Conservation (phyloP, 805 yeast genomes). For the Sungouiella blattae region DNA sequence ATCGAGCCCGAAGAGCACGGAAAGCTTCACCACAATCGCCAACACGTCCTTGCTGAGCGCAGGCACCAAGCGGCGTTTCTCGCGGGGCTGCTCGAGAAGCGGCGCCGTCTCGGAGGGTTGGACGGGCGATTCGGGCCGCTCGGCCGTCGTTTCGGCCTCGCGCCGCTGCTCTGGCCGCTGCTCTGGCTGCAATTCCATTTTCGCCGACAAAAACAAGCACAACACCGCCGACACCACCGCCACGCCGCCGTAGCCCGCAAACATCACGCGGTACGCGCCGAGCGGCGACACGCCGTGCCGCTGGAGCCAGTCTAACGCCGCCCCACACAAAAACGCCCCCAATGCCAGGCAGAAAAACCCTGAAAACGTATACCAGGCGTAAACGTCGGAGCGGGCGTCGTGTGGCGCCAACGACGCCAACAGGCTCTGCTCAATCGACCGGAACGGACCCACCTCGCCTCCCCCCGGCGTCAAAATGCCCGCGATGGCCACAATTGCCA, state of each 20-base stretch:
- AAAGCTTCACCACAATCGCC: constrained; percentile 28
- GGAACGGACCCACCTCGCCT: constrained; percentile 56
- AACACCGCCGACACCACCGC: constrained; percentile 17
- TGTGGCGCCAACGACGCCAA: constrained; percentile 44
- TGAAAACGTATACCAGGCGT: constrained; percentile 53
- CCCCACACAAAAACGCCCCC: constrained; percentile 44
- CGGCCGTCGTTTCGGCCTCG: not conserved
- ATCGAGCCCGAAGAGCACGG: constrained; percentile 39
- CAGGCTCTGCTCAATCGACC: constrained; percentile 53
- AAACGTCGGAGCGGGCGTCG: constrained; percentile 48
- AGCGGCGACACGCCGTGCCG: constrained; percentile 15
- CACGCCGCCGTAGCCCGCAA: constrained; percentile 22
- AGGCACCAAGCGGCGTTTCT: constrained; percentile 15
- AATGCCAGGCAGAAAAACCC: constrained; percentile 47
- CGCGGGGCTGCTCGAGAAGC: constrained; percentile 2
- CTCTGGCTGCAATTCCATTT: constrained; percentile 14
- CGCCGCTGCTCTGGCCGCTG: not conserved
- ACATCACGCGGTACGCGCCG: constrained; percentile 28
- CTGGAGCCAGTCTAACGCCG: constrained; percentile 15
- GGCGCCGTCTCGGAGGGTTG: not conserved
- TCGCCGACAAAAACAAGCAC: constrained; percentile 14
- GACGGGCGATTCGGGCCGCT: not conserved
- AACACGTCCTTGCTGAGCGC: constrained; percentile 14
- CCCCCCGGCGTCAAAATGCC: constrained; percentile 61
- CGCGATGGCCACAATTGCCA: constrained; percentile 37